Conservation (phyloP, 352 stramenopile species). For the Phytophthora macrochlamydospora region DNA sequence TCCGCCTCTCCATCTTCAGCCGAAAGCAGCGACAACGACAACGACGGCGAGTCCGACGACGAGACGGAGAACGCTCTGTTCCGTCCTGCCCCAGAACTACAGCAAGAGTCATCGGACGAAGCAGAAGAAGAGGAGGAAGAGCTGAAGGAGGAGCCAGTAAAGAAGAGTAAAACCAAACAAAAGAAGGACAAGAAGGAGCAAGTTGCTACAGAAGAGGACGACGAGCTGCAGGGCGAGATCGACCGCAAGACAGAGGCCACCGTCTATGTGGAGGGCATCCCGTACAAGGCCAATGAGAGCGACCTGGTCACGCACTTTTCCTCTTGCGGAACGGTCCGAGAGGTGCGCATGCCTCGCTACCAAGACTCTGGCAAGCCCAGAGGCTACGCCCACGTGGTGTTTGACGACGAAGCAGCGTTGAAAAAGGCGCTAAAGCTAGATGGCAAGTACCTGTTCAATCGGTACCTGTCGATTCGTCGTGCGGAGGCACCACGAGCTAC, state of each 20-base stretch:
- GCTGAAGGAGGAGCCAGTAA: conserved; percentile 70
- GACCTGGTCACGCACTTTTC: conserved; percentile 92
- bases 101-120: conserved; percentile 26
- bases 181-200: conserved; percentile 25
- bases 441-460: conserved; percentile 85
- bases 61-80: conserved; percentile 83
- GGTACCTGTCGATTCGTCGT: conserved; percentile 91
- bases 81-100: conserved; percentile 43
- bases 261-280: conserved; percentile 96
- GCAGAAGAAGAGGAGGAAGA: conserved; percentile 66
- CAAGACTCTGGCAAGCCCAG: conserved; percentile 92
- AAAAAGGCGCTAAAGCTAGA: conserved; percentile 88
- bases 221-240: conserved; percentile 65
- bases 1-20: conserved; percentile 12
- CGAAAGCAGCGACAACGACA: conserved; percentile 37
- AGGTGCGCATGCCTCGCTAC: conserved; percentile 93
- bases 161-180: conserved; percentile 28
- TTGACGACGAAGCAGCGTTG: conserved; percentile 71
- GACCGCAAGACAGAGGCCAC: conserved; percentile 80
- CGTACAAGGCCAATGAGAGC: conserved; percentile 91
- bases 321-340: conserved; percentile 86
- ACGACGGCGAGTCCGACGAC: conserved; percentile 33
- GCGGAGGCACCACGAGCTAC: conserved; percentile 78
- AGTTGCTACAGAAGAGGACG: conserved; percentile 20
- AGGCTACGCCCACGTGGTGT: conserved; percentile 95